Percentiles rank a stretch among this genome's conserved stretches.
Evolutionary conservation across 768 basidiomycete genomes (phyloP).

Genomic region (Suillus variegatus): DNA sequence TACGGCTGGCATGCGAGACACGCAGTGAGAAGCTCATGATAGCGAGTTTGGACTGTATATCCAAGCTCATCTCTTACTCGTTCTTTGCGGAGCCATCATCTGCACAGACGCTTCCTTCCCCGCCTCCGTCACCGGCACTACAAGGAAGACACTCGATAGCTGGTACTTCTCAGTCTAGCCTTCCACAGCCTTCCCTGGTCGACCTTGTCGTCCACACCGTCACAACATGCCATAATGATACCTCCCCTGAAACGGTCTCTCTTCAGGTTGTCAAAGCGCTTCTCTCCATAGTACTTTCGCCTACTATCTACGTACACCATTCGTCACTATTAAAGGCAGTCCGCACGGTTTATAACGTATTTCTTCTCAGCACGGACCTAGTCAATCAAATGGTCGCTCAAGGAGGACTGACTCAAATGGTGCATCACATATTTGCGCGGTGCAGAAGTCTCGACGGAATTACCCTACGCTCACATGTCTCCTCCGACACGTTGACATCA

Average conservation of each 20-base stretch:
- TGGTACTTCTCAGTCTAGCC: constrained; percentile 46
- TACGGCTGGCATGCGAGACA: constrained; percentile 95
- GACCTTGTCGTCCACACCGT: constrained; percentile 95
- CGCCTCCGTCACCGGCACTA: constrained; percentile 69
- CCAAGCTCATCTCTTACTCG: constrained; percentile 95
- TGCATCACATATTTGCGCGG: constrained; percentile 92
- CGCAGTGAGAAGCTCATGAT: constrained; percentile 92
- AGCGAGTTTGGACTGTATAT: constrained; percentile 95
- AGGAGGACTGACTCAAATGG: constrained; percentile 97
- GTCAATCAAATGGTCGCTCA: constrained; percentile 99
- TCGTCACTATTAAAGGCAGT: constrained; percentile 95
- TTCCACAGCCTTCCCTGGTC: constrained; percentile 75
- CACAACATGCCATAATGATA: constrained; percentile 87
- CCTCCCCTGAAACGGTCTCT: constrained; percentile 87
- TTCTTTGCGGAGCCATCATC: constrained; percentile 82
- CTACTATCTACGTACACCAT: constrained; percentile 89
- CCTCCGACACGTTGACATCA: constrained; percentile 23
- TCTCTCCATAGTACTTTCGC: constrained; percentile 84
- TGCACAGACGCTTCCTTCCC: constrained; percentile 55
- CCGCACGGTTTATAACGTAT: constrained; percentile 97
- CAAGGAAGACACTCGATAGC: constrained; percentile 44
- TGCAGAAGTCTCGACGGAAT: constrained; percentile 46
- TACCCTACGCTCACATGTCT: constrained; percentile 20
- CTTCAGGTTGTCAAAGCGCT: constrained; percentile 97
- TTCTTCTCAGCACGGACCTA: constrained; percentile 84